These are phyloP conservation scores for Pseudogymnoascus sp. DNA, from an alignment of 2,329 filamentous ascomycete genomes.

Conservation along the genomic window DNA sequence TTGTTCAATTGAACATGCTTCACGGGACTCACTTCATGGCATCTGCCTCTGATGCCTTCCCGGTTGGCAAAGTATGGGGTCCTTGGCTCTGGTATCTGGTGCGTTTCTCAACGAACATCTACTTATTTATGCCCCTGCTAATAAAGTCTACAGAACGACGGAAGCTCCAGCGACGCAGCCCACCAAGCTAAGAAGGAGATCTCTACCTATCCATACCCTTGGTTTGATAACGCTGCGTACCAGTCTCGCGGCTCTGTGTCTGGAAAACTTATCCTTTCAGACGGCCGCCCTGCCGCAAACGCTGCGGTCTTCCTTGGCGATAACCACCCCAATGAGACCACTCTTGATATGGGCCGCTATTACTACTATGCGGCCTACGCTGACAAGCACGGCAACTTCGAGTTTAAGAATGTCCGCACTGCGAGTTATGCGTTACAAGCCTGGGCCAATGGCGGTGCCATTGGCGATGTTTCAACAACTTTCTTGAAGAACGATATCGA, in stretches of 20 bases:
- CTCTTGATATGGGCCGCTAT: slow-evolving; percentile 39
- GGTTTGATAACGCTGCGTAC: slow-evolving; percentile 39
- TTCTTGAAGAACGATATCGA: slow-evolving; percentile 35
- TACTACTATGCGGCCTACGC: slow-evolving; percentile 44
- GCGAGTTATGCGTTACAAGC: slow-evolving; percentile 41
- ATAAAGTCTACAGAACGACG: slow-evolving; percentile 33
- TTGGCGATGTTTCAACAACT: slow-evolving; percentile 38
- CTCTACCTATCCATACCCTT: slow-evolving; percentile 39
- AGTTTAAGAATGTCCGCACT: slow-evolving; percentile 35
- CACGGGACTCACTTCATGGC: slow-evolving; percentile 42
- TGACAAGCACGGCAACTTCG: slow-evolving; percentile 35
- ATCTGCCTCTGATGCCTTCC: slow-evolving; percentile 29
- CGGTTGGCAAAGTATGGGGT: slow-evolving; percentile 36
- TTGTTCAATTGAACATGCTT: slow-evolving; percentile 46
- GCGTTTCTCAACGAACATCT: not conserved
- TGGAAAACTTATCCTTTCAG: slow-evolving; percentile 37
- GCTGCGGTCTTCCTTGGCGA: slow-evolving; percentile 45
- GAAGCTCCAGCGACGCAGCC: slow-evolving; percentile 36
- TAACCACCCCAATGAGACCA: slow-evolving; percentile 35
- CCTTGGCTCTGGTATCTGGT: slow-evolving; percentile 37
- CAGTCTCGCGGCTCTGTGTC: slow-evolving; percentile 40
- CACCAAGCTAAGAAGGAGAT: slow-evolving; percentile 34
- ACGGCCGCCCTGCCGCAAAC: slow-evolving; percentile 39
- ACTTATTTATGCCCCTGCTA: not conserved
- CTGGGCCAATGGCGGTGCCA: slow-evolving; percentile 39